Evolutionary conservation across 768 basidiomycete species (phyloP).

Genomic region (Clavaria fumosa): DNA sequence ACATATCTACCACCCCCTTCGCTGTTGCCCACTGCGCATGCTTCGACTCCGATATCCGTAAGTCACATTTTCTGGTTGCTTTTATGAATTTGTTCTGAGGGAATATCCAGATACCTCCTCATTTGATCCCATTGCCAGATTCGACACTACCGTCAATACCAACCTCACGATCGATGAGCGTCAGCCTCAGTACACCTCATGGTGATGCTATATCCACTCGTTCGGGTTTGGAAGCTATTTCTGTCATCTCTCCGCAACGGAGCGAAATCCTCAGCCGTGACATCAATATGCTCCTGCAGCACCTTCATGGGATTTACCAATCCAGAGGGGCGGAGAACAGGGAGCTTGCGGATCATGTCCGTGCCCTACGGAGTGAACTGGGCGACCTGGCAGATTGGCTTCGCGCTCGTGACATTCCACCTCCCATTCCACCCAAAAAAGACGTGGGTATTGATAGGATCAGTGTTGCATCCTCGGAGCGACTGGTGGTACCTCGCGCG

Average conservation of each 20-base stretch:
- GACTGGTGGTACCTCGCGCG: too few species aligned
- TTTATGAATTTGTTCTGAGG: too few species aligned
- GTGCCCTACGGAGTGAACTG: conserved; percentile 54
- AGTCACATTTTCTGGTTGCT: too few species aligned
- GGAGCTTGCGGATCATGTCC: conserved; percentile 51
- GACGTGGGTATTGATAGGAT: conserved; percentile 34
- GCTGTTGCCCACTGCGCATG: too few species aligned
- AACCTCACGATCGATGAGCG: conserved; percentile 16
- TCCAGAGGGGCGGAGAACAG: conserved; percentile 46
- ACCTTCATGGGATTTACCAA: conserved; percentile 39
- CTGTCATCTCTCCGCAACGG: too few species aligned
- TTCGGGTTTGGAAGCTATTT: conserved; percentile 28
- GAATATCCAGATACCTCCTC: too few species aligned
- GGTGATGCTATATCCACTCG: conserved; percentile 34
- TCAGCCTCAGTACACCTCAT: conserved; percentile 36
- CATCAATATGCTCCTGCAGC: conserved; percentile 35
- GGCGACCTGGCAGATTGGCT: conserved; percentile 44
- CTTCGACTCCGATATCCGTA: too few species aligned
- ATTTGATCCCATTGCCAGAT: too few species aligned
- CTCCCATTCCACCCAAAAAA: conserved; percentile 9
- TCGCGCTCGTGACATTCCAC: conserved; percentile 28
- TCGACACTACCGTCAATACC: conserved; percentile 2
- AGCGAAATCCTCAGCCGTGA: conserved; percentile 36
- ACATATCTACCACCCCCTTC: too few species aligned
- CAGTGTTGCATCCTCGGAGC: conserved; percentile 22